These are phyloP conservation scores for Nicotiana sylvestris DNA, from an alignment of 257 asterid species.

Conservation along the genomic window DNA sequence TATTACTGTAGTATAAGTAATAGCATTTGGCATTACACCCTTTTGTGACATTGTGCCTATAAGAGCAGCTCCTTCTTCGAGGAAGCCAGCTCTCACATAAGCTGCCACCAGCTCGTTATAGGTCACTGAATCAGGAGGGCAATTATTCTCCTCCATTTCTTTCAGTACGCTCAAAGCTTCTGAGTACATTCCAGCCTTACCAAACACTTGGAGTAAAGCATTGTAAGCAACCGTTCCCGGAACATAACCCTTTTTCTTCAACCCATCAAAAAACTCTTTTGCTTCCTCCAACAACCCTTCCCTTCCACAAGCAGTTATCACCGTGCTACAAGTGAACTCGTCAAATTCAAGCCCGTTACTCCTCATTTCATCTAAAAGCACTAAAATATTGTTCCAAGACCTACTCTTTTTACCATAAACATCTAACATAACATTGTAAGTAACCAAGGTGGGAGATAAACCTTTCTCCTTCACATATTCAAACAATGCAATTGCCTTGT, in stretches of 20 bases:
- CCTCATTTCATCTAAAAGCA: conserved; percentile 77
- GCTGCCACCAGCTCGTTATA: conserved; percentile 92
- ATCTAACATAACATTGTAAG: conserved; percentile 93
- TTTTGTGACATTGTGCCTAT: conserved; percentile 70
- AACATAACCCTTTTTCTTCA: conserved; percentile 61
- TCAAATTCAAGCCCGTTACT: conserved; percentile 65
- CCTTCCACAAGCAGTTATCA: conserved; percentile 89
- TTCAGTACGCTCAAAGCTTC: conserved; percentile 75
- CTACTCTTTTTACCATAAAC: conserved; percentile 83
- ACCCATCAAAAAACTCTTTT: conserved; percentile 59
- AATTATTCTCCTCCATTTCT: conserved; percentile 84
- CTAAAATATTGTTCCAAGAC: conserved; percentile 67
- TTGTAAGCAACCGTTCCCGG: conserved; percentile 86
- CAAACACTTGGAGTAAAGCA: conserved; percentile 80
- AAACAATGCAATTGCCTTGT: conserved; percentile 69
- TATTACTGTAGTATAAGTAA: conserved; percentile 84
- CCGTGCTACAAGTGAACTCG: conserved; percentile 96
- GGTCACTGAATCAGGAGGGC: conserved; percentile 89
- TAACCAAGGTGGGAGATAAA: conserved; percentile 57
- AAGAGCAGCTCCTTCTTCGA: conserved; percentile 73
- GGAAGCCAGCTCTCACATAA: conserved; percentile 86
- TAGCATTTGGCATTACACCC: conserved; percentile 79
- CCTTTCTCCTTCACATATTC: conserved; percentile 60
- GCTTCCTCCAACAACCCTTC: conserved; percentile 89
- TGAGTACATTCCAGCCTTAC: conserved; percentile 72